Evolutionary conservation across 2,329 filamentous ascomycete genomes (phyloP), one percentile per base, ranked within the genome.

Genomic region (Pestalotiopsis sp.): DNA sequence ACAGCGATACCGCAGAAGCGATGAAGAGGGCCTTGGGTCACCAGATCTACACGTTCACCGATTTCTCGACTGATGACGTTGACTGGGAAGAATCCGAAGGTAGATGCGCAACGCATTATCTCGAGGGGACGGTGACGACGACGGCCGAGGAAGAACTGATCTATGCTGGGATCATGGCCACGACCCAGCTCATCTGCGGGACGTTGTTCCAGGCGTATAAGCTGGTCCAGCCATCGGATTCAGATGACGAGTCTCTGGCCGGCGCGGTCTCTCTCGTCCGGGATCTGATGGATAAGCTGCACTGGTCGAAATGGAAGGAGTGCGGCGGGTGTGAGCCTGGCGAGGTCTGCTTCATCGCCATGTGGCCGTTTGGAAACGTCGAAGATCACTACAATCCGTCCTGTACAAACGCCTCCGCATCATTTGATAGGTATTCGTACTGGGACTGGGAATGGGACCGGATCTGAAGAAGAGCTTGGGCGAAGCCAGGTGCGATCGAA

Each of bases 81-180:
- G 78, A 79, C 23, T 77, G 80, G 17, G 72, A 74, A 2, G 76
- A 76, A 1, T 84, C 87, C 12, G 79, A 81, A 4, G 76, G 80
- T 1, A 79, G 82, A 60, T 91, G 88, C 74, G 77, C 82, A 0
- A 68, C 77, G 7, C 85, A 87, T 66, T 85, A 83, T 68, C 78
- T 86, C 0, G 68, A 69, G 45, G 57, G 58, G 12, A 11, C 39
- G 2, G 20, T 25, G 0, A 69, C 74, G 4, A 80, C 76, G 73
- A 86, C 83, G 2, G 38, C 72, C 3, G 78, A 82, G 39, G 87
- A 88, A 70, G 66, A 74, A 2, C 73, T 87, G 20, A 81, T 88
- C n/a, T 75, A 82, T 64, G 75, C 80, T 0, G 83, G 85, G 1
- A 70, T 88, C 7, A 68, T 75, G 62, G 69, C 52, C 17, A 74